Evolutionary conservation across 2,329 filamentous ascomycete species (phyloP).

Genomic region (Pleomassaria siparia): DNA sequence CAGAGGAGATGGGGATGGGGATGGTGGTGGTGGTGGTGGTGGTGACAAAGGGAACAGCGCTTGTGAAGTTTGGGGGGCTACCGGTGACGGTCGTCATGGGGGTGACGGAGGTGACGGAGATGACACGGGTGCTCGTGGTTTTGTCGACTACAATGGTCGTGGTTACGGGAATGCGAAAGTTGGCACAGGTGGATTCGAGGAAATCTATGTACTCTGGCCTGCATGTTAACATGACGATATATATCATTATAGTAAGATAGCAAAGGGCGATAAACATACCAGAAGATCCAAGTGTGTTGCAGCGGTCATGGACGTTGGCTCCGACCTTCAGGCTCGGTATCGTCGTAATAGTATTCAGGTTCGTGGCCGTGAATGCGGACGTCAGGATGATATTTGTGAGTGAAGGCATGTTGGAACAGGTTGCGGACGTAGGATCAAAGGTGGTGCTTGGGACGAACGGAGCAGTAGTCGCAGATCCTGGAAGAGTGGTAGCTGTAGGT

Average conservation of each 20-base stretch:
- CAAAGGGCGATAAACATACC: conserved; percentile 8
- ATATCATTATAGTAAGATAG: too few relatives aligned
- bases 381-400: conserved; percentile 14
- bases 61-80: not conserved
- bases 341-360: conserved; percentile 13
- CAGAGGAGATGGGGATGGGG: conserved; percentile 6
- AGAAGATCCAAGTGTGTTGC: too few relatives aligned
- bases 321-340: conserved; percentile 4
- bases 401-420: conserved; percentile 11
- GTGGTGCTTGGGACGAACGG: not conserved
- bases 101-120: conserved; percentile 1
- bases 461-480: not conserved
- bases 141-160: conserved; percentile 3
- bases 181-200: conserved; percentile 11
- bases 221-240: not conserved
- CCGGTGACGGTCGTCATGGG: not conserved
- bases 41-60: too few relatives aligned
- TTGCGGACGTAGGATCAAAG: not conserved
- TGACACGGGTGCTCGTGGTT: not conserved
- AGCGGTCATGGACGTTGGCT: conserved; percentile 18
- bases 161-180: conserved; percentile 3
- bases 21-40: conserved; percentile 11
- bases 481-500: not conserved
- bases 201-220: conserved; percentile 13
- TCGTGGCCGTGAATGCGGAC: conserved; percentile 12